A percentile compares a stretch with the other conserved stretches of the same genome.
phyloP scores from a whole-genome alignment of 2,329 filamentous ascomycete species.

The Colletotrichum sidae region DNA sequence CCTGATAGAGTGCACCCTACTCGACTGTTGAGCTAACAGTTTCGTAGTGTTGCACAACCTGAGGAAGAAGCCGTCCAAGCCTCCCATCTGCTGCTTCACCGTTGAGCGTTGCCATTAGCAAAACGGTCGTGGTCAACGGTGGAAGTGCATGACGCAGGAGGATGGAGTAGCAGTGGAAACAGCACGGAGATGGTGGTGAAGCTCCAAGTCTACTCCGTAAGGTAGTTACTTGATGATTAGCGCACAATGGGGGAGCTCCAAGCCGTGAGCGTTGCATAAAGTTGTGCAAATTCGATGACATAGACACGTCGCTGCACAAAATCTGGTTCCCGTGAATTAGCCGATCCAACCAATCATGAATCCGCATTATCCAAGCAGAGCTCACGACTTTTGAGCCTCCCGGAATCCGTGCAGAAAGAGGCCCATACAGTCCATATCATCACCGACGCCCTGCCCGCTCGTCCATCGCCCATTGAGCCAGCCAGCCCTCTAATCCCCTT shows the following conservation, averaged over 20 bases:
- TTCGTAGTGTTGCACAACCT: no score
- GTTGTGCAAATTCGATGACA: constrained; percentile 26
- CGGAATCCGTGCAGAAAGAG: constrained; percentile 26
- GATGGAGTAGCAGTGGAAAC: background rate
- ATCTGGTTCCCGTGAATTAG: constrained; percentile 10
- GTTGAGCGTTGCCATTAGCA: no score
- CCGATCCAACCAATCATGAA: constrained; percentile 32
- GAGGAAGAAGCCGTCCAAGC: no score
- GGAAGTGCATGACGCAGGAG: no score
- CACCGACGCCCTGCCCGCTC: constrained; percentile 5
- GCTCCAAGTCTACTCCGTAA: background rate
- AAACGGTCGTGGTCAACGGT: no score
- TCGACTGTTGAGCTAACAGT: no score
- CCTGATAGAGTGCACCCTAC: no score
- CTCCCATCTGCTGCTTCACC: no score
- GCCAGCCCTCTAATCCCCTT: constrained; percentile 38
- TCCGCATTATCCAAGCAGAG: constrained; percentile 38
- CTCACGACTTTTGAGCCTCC: constrained; percentile 40
- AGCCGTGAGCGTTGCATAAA: background rate
- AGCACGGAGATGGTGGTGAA: background rate
- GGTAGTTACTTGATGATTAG: background rate
- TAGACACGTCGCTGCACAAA: constrained; percentile 7
- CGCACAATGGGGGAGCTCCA: background rate
- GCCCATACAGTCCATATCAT: constrained; percentile 14
- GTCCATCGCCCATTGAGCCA: constrained; percentile 43